These are phyloP conservation scores for Sporothrix dimorphospora DNA, from an alignment of 2,329 filamentous ascomycete genomes.

Conservation along the genomic window DNA sequence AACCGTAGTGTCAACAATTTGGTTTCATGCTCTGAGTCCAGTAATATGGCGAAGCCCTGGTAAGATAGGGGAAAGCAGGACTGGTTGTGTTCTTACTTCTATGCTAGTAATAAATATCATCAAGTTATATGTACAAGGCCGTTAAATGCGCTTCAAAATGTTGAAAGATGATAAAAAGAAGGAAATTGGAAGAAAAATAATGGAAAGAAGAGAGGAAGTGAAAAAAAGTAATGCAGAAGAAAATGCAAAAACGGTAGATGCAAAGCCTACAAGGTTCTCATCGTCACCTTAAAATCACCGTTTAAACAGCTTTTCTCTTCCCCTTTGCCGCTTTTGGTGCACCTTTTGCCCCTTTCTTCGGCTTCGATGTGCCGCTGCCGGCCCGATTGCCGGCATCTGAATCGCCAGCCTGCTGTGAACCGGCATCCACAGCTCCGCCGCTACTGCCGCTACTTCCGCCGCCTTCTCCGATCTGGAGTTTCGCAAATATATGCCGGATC, in stretches of 20 bases:
- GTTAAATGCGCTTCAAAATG: background rate
- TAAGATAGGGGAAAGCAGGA: no score
- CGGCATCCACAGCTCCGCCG: constrained; percentile 5
- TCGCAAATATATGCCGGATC: constrained; percentile 73
- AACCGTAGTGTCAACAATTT: no score
- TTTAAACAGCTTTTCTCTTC: constrained; percentile 14
- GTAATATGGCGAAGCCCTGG: no score
- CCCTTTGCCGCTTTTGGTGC: background rate
- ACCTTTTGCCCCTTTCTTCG: background rate
- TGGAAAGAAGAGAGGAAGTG: background rate
- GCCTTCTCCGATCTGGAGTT: constrained; percentile 52
- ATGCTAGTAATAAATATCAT: background rate
- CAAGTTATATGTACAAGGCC: constrained; percentile 11
- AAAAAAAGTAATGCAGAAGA: background rate
- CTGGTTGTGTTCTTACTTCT: background rate
- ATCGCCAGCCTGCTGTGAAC: background rate
- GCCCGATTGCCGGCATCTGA: constrained; percentile 3
- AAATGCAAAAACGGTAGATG: background rate
- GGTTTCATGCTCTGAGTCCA: no score
- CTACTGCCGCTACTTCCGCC: background rate
- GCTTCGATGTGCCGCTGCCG: background rate
- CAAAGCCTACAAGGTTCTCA: background rate
- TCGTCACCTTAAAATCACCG: background rate
- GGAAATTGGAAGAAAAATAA: background rate
- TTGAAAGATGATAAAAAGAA: background rate